Conservation (phyloP, 2,329 filamentous ascomycete species). For the Epichloe glyceriae region DNA sequence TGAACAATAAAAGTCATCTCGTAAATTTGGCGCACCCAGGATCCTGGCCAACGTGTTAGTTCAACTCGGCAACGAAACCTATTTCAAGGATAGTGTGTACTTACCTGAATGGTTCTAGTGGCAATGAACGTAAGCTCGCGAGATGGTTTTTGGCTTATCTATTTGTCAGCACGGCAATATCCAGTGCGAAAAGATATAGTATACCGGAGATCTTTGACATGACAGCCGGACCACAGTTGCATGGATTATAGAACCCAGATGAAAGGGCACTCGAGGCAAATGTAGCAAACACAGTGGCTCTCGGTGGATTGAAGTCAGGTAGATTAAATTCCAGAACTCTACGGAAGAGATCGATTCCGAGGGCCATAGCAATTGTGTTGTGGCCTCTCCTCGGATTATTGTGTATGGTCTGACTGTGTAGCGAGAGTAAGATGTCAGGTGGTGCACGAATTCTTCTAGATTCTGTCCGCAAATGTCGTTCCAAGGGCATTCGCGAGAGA, state of each 20-base stretch:
- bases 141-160: constrained; percentile 1
- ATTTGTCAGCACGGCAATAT: background rate
- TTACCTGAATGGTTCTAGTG: constrained; percentile 66
- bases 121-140: constrained; percentile 34
- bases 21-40: constrained; percentile 75
- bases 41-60: constrained; percentile 36
- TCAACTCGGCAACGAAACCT: background rate
- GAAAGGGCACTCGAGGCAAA: constrained; percentile 9
- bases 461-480: background rate
- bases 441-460: background rate
- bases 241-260: background rate
- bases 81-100: constrained; percentile 13
- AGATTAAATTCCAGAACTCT: constrained; percentile 48
- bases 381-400: constrained; percentile 54
- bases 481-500: background rate
- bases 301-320: constrained; percentile 1
- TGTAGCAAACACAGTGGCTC: constrained; percentile 6
- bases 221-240: background rate
- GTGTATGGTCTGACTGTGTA: background rate
- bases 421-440: background rate
- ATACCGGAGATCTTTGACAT: background rate
- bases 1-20: constrained; percentile 93
- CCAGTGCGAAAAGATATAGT: background rate
- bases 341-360: constrained; percentile 61
- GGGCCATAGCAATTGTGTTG: constrained; percentile 61